Evolutionary conservation across 2,329 filamentous ascomycete species (phyloP).

Genomic region (Ceratocystis smalleyi): DNA sequence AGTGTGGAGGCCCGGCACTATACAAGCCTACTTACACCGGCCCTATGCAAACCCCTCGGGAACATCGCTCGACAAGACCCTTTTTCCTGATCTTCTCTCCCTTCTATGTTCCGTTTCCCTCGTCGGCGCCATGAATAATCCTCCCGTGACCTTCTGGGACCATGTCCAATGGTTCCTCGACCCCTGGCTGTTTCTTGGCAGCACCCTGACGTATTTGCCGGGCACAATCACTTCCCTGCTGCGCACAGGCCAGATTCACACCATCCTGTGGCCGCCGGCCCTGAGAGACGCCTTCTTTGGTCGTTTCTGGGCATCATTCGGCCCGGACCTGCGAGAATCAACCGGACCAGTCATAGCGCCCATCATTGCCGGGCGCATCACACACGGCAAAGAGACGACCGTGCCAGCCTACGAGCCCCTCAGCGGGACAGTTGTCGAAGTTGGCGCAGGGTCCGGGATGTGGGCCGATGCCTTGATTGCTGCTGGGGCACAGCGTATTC

Average conservation of each 20-base stretch:
- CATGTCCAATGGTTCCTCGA: slow-evolving; percentile 25
- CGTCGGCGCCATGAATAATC: slow-evolving; percentile 6
- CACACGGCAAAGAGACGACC: slow-evolving; percentile 25
- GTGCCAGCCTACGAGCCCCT: slow-evolving; percentile 27
- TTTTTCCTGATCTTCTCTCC: too few relatives aligned
- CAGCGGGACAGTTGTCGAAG: slow-evolving; percentile 41
- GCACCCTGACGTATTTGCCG: slow-evolving; percentile 36
- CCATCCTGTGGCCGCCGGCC: slow-evolving; percentile 28
- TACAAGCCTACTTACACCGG: neutral
- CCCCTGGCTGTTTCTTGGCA: slow-evolving; percentile 39
- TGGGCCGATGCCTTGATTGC: slow-evolving; percentile 41
- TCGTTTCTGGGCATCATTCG: slow-evolving; percentile 42
- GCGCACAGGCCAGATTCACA: slow-evolving; percentile 22
- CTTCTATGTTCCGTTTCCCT: neutral
- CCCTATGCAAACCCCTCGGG: neutral
- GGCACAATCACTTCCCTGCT: slow-evolving; percentile 33
- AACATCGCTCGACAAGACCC: too few relatives aligned
- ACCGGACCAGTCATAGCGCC: slow-evolving; percentile 34
- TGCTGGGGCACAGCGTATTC: slow-evolving; percentile 28
- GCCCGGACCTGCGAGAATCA: slow-evolving; percentile 33
- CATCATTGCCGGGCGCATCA: slow-evolving; percentile 36
- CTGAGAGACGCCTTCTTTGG: slow-evolving; percentile 42
- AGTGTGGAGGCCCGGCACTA: neutral
- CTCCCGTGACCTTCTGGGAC: slow-evolving; percentile 6
- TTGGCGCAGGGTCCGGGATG: slow-evolving; percentile 45